Conservation (phyloP, 2,329 filamentous ascomycete species). For the Alternaria brassicicola region DNA sequence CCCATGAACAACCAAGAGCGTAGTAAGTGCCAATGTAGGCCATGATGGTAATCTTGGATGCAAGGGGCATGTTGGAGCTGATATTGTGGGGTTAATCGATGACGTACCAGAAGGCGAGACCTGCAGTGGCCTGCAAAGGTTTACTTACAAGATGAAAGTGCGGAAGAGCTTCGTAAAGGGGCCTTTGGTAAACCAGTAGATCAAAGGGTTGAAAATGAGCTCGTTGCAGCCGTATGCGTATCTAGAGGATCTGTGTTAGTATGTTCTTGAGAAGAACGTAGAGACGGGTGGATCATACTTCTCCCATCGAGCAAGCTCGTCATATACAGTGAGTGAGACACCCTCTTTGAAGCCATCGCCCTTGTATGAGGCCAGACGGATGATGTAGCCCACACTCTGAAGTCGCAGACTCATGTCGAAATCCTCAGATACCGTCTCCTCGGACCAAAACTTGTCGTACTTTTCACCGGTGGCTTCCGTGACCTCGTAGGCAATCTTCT, state of each 20-base stretch:
- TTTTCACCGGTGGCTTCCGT: constrained; percentile 50
- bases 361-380: constrained; percentile 72
- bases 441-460: constrained; percentile 73
- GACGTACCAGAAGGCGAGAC: neutral
- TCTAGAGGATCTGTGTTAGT: constrained; percentile 15
- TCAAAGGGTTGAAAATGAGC: constrained; percentile 71
- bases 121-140: rapidly evolving
- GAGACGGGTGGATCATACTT: constrained; percentile 51
- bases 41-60: constrained; percentile 73
- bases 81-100: neutral
- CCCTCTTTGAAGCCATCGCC: constrained; percentile 75
- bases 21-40: constrained; percentile 76
- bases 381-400: constrained; percentile 70
- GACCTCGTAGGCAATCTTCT: constrained; percentile 56
- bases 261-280: neutral
- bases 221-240: constrained; percentile 74
- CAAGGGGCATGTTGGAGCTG: constrained; percentile 64
- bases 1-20: constrained; percentile 70
- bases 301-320: constrained; percentile 74
- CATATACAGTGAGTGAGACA: constrained; percentile 74
- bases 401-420: constrained; percentile 77
- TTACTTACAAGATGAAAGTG: constrained; percentile 57
- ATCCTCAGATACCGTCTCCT: constrained; percentile 76
- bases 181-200: constrained; percentile 65
- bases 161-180: constrained; percentile 71